Conservation (phyloP, 2,329 filamentous ascomycete genomes). For the Pseudopyrenochaeta lycopersici region DNA sequence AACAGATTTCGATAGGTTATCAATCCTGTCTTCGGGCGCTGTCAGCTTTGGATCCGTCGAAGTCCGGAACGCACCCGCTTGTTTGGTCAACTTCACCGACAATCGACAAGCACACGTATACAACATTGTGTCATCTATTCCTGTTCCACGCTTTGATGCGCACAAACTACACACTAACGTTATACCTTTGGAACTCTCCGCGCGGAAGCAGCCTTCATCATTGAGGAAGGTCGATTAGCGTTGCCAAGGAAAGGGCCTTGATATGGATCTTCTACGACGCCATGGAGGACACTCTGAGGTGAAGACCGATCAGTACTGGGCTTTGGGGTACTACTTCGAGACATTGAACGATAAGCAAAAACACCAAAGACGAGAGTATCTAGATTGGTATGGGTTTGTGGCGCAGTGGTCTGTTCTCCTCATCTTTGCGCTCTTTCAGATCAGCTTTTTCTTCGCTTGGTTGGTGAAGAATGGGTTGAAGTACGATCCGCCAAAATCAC, state of each 20-base stretch:
- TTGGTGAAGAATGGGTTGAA: constrained; percentile 34
- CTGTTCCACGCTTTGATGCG: background rate
- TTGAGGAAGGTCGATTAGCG: background rate
- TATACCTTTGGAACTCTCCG: background rate
- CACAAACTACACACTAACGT: background rate
- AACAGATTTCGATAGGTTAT: constrained; percentile 25
- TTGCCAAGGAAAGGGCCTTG: background rate
- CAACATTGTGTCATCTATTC: background rate
- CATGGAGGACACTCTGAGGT: constrained; percentile 37
- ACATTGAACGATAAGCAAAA: constrained; percentile 60
- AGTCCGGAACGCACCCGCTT: constrained; percentile 13
- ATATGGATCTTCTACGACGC: constrained; percentile 27
- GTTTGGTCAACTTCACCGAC: constrained; percentile 17
- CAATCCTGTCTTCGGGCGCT: constrained; percentile 1
- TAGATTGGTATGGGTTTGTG: constrained; percentile 64
- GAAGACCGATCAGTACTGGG: constrained; percentile 35
- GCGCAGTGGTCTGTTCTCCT: constrained; percentile 64
- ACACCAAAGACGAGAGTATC: constrained; percentile 59
- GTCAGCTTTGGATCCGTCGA: constrained; percentile 7
- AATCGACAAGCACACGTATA: constrained; percentile 15
- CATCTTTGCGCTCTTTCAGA: constrained; percentile 54
- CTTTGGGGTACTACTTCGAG: constrained; percentile 62
- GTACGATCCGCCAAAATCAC: constrained; percentile 52
- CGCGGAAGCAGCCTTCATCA: background rate
- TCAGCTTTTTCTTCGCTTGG: constrained; percentile 49